phyloP scores from a whole-genome alignment of 1,139 yeast species.

The Taphrina betulina region DNA sequence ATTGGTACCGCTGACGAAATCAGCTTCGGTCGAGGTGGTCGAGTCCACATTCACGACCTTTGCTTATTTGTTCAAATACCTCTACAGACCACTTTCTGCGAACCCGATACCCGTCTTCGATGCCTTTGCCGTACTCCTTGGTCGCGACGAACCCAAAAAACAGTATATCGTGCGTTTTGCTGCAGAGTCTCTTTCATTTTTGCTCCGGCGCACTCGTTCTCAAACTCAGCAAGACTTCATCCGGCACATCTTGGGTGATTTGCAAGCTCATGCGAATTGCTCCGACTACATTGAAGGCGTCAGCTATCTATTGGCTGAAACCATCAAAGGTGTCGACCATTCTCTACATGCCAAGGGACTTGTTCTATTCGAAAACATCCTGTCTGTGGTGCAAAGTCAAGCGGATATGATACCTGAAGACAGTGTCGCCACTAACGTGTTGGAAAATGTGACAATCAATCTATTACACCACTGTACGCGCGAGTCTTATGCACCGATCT shows the following conservation, averaged over 20 bases:
- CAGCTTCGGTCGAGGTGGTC: conserved; percentile 54
- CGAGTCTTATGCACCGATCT: conserved; percentile 26
- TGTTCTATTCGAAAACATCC: conserved; percentile 17
- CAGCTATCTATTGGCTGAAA: conserved; percentile 64
- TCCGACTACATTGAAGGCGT: conserved; percentile 56
- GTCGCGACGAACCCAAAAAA: conserved; percentile 51
- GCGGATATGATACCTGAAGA: not conserved
- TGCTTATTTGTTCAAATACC: conserved; percentile 85
- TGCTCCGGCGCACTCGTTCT: conserved; percentile 66
- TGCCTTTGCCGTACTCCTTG: conserved; percentile 62
- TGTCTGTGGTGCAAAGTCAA: not conserved
- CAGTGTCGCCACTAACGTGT: not conserved
- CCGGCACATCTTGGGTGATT: conserved; percentile 54
- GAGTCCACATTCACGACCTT: conserved; percentile 84
- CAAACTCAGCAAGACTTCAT: conserved; percentile 54
- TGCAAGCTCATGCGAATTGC: conserved; percentile 41
- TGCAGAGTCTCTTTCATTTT: conserved; percentile 84
- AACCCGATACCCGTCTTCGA: conserved; percentile 68
- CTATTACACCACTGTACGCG: conserved; percentile 31
- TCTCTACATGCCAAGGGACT: conserved; percentile 60
- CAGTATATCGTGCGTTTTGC: conserved; percentile 76
- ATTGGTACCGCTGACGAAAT: conserved; percentile 55
- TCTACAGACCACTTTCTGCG: conserved; percentile 60
- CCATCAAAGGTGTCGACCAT: conserved; percentile 70
- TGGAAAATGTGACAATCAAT: conserved; percentile 12